phyloP scores from a whole-genome alignment of 768 basidiomycete genomes.

The Termitomyces sp. region DNA sequence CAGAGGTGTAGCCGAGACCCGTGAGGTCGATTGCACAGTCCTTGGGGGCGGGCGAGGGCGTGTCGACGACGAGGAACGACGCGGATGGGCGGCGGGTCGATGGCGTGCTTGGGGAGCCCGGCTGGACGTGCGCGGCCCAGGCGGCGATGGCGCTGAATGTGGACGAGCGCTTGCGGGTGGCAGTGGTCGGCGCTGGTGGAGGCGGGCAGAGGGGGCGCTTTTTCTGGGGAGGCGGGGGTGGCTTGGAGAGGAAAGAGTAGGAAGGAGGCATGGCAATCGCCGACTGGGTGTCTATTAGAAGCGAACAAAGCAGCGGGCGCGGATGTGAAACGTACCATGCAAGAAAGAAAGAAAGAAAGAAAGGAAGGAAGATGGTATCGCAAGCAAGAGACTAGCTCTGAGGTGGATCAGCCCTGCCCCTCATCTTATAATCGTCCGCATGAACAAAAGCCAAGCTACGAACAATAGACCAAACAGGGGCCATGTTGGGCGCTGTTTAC shows the following conservation, averaged over 20 bases:
- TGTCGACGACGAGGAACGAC: conserved; percentile 47
- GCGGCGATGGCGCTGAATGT: conserved; percentile 48
- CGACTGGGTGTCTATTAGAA: neutral
- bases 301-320: neutral
- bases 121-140: conserved; percentile 67
- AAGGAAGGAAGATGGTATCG: too few relatives aligned
- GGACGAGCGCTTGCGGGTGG: conserved; percentile 28
- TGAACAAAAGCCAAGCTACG: too few relatives aligned
- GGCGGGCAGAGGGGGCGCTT: conserved; percentile 28
- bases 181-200: conserved; percentile 20
- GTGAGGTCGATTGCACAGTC: conserved; percentile 54
- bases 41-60: conserved; percentile 41
- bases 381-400: neutral
- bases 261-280: neutral
- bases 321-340: too few relatives aligned
- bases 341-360: too few relatives aligned
- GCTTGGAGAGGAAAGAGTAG: conserved; percentile 43
- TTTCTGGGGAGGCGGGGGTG: conserved; percentile 36
- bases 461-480: too few relatives aligned
- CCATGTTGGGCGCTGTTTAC: too few relatives aligned
- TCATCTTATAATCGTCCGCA: too few relatives aligned
- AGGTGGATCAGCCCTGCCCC: neutral
- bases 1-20: conserved; percentile 59
- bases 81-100: conserved; percentile 34
- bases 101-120: conserved; percentile 58